A percentile compares a stretch with the other conserved stretches of the same genome.
phyloP scores from a whole-genome alignment of 176 grass and related monocot genomes.

The Aegilops longissima region DNA sequence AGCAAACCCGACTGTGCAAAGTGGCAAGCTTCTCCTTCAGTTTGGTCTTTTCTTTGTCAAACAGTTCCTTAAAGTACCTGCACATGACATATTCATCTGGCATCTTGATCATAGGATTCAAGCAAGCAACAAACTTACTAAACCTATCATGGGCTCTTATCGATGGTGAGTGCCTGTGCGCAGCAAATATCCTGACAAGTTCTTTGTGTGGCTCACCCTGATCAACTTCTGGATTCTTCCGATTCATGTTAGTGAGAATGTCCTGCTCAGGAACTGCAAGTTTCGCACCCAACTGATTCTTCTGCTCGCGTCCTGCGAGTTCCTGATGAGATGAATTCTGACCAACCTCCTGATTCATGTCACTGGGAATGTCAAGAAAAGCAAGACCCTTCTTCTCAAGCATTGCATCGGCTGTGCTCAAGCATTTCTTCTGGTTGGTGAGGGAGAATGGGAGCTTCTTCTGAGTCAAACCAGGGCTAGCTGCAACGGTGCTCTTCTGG shows the following conservation, averaged over 20 bases:
- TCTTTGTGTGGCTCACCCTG: background rate
- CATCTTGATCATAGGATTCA: conserved; percentile 35
- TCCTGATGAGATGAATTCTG: background rate
- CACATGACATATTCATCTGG: background rate
- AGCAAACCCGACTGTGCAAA: conserved; percentile 23
- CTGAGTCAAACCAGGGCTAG: background rate
- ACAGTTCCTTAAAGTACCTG: background rate
- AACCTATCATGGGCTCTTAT: conserved; percentile 14
- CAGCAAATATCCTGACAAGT: conserved; percentile 25
- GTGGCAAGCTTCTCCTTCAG: conserved; percentile 29
- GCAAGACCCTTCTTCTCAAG: background rate
- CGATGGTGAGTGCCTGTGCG: conserved; percentile 20
- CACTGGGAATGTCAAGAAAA: background rate
- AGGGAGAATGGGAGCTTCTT: conserved; percentile 31
- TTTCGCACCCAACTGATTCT: background rate
- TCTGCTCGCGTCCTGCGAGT: background rate
- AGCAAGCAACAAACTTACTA: conserved; percentile 29
- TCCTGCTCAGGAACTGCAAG: background rate
- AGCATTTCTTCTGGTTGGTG: conserved; percentile 10
- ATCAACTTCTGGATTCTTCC: background rate
- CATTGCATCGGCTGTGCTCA: background rate
- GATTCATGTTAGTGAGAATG: background rate
- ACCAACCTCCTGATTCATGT: background rate
- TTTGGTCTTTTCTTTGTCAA: conserved; percentile 28
- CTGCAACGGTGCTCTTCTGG: background rate